phyloP scores from a whole-genome alignment of 2,329 filamentous ascomycete genomes.

The Colletotrichum musicola region DNA sequence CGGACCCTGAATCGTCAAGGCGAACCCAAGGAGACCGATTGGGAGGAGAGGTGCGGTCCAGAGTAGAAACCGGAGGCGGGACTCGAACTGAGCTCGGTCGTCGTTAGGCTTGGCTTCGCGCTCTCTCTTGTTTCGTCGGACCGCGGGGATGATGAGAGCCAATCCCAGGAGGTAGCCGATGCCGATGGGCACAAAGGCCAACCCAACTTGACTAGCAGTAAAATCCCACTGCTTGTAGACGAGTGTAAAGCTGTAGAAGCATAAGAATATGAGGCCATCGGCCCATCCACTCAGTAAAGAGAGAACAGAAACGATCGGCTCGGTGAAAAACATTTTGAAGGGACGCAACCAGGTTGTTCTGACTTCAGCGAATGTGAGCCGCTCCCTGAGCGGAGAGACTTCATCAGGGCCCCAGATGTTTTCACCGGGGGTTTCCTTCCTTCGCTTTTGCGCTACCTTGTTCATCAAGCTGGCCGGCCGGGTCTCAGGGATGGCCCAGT shows the following conservation, averaged over 20 bases:
- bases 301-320: constrained; percentile 79
- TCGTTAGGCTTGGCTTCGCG: constrained; percentile 63
- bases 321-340: constrained; percentile 79
- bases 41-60: constrained; percentile 72
- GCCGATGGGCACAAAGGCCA: constrained; percentile 75
- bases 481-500: constrained; percentile 82
- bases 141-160: constrained; percentile 69
- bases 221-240: constrained; percentile 79
- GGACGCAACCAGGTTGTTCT: constrained; percentile 71
- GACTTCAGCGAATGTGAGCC: constrained; percentile 71
- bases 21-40: constrained; percentile 78
- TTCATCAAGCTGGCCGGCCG: constrained; percentile 83
- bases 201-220: constrained; percentile 64
- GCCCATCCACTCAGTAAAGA: constrained; percentile 80
- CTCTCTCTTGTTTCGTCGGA: constrained; percentile 65
- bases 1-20: constrained; percentile 75
- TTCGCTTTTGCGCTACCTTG: constrained; percentile 79
- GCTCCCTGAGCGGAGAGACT: constrained; percentile 69
- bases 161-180: constrained; percentile 76
- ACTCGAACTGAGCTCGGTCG: constrained; percentile 76
- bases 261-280: constrained; percentile 83
- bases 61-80: constrained; percentile 74
- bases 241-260: constrained; percentile 77
- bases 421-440: constrained; percentile 62
- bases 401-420: constrained; percentile 82